phyloP scores from a whole-genome alignment of 1,139 yeast species.

The Kluyveromyces sp. region DNA sequence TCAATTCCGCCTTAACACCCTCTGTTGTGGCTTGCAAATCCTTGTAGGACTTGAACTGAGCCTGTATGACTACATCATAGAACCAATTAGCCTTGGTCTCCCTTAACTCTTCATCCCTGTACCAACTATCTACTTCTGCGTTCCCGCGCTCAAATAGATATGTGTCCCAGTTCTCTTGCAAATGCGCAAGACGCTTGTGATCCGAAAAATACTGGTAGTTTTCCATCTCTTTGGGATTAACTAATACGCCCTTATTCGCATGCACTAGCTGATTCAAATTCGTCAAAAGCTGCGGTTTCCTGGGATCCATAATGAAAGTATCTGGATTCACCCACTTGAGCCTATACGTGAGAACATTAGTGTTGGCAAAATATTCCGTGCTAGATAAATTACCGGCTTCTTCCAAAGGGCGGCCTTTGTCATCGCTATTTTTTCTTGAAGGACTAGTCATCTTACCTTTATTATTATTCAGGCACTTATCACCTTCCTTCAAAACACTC shows the following conservation, averaged over 20 bases:
- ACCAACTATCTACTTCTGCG: slow-evolving; percentile 15
- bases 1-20: slow-evolving; percentile 7
- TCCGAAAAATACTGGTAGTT: slow-evolving; percentile 25
- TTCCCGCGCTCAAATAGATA: slow-evolving; percentile 22
- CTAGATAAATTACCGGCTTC: background rate
- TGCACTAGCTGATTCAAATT: slow-evolving; percentile 12
- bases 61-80: slow-evolving; percentile 23
- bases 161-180: slow-evolving; percentile 16
- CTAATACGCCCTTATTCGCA: slow-evolving; percentile 15
- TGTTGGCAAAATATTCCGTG: slow-evolving; percentile 24
- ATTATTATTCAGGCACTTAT: too few relatives aligned
- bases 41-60: slow-evolving; percentile 22
- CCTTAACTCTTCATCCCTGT: slow-evolving; percentile 6
- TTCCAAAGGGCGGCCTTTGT: background rate
- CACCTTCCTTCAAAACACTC: too few relatives aligned
- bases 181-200: slow-evolving; percentile 14
- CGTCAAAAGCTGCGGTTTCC: slow-evolving; percentile 7
- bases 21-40: slow-evolving; percentile 9
- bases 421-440: background rate
- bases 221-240: slow-evolving; percentile 21
- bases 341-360: slow-evolving; percentile 22
- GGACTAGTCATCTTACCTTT: background rate
- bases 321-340: slow-evolving; percentile 16
- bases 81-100: slow-evolving; percentile 11
- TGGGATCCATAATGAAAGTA: slow-evolving; percentile 6